Base-by-base conservation (phyloP, 148 eudicot genomes). In the Rhododendron ovatum region DNA sequence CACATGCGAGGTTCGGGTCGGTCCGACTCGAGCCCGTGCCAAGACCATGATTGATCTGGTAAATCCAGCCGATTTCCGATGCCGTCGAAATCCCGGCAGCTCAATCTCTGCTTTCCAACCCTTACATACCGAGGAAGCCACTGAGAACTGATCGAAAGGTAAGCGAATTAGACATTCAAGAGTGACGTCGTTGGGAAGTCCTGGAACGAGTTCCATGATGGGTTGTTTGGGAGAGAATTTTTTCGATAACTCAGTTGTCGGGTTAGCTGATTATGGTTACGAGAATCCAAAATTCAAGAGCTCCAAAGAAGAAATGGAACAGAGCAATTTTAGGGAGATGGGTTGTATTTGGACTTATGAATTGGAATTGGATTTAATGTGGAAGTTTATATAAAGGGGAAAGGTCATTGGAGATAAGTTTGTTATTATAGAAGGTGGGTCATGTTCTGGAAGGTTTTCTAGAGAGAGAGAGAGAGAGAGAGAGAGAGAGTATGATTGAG, bases 161-260 rank as follows among this genome's bases (percentile, higher is more conserved):
- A 93, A 67, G 35, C 98, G 90, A 53, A 93, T 86, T 8, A 97
- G 87, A 85, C 98, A 97, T 26, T 93, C 93, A 0, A 91, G 84
- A 55, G 95, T 95, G 81, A 97, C 75, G 63, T 97, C 98, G 82
- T 93, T 84, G 0, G 93, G 93, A 13, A 97, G 93, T 59, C 95
- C 94, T n/a, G 96, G 96, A 82, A 96, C 85, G 39, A 91, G 90
- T 79, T 93, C 96, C 98, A 90, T 94, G 69, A 50, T 3, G 6
- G 7, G 22, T 2, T 28, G 75, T 53, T 30, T 22, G 12, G 22
- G 41, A 30, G n/a, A 37, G 41, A 15, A 75, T 18, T 1, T 37
- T 39, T 75, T 14, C n/a, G 7, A 59, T 59, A 59, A 59, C 65
- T 18, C 65, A 59, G 8, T 8, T 6, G 22, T 17, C 14, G 7